Base-by-base conservation (phyloP, 2,329 filamentous ascomycete genomes). In the Claviceps quebecensis region DNA sequence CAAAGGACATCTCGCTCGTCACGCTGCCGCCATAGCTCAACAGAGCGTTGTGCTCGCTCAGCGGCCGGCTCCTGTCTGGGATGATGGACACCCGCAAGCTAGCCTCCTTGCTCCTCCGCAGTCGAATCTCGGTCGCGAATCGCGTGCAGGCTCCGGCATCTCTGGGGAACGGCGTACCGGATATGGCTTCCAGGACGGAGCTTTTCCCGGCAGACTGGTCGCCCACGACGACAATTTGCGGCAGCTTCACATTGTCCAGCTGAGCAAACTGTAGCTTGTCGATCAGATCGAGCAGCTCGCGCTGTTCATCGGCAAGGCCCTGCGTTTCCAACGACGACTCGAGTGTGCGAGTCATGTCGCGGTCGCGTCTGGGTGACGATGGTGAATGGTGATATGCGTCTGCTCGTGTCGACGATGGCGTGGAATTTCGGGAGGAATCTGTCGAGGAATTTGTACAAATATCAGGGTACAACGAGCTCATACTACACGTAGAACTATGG, bases 121-220 rank as follows among this genome's bases (percentile, higher is more conserved):
- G 65, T 4, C 77, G 67, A 52, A 82, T 73, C 59, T 81, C 77
- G 26, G 78, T 81, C 4, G 78, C 73, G 54, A 81, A 83, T 17
- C 79, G 69, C 0, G 80, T 84, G 57, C 80, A 84, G 2, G 80
- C 70, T 46, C 73, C 77, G 48, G 77, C 76, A 54, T 78, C 76
- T 51, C 75, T 69, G 0, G 79, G 80, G 45, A 84, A 83, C 0
- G 74, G 73, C 9, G 80, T 78, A 23, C 77, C 77, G 0, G 78
- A 81, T 39, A 84, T 69, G n/a, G 78, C 78, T 58, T 82, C 78
- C 2, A 83, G 71, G 1, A 81, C 76, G 4, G 78, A 82, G 56
- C 75, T 80, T 62, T 83, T 83, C 19, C 80, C 80, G 5, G 77
- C 75, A 1, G 77, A 81, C 62, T 83, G 78, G 60, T 83, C 78